A percentile compares a stretch with the other conserved stretches of the same genome.
phyloP scores from a whole-genome alignment of 2,329 filamentous ascomycete species.

The Byssochlamys sp. region DNA sequence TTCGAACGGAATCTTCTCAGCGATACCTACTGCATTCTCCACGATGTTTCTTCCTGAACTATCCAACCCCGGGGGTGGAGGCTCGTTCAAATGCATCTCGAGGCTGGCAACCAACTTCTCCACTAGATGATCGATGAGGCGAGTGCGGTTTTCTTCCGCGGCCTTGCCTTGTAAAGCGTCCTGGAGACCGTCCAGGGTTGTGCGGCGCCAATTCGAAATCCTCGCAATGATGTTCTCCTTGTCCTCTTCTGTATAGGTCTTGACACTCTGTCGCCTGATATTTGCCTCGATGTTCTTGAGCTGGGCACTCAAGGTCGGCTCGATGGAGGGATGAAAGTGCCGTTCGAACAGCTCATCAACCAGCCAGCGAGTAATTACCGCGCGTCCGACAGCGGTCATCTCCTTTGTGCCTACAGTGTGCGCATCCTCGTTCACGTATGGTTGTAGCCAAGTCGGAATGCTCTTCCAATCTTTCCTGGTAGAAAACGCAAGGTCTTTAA shows the following conservation, averaged over 20 bases:
- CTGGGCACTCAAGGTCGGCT: slow-evolving; percentile 62
- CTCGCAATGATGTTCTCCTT: slow-evolving; percentile 79
- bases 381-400: slow-evolving; percentile 90
- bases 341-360: slow-evolving; percentile 83
- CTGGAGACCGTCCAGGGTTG: slow-evolving; percentile 82
- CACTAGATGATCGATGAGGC: slow-evolving; percentile 62
- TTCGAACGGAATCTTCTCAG: slow-evolving; percentile 77
- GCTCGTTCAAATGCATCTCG: slow-evolving; percentile 64
- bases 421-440: slow-evolving; percentile 74
- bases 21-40: slow-evolving; percentile 77
- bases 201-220: slow-evolving; percentile 83
- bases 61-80: slow-evolving; percentile 70
- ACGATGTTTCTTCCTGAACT: slow-evolving; percentile 86
- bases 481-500: slow-evolving; percentile 89
- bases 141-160: slow-evolving; percentile 55
- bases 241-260: slow-evolving; percentile 70
- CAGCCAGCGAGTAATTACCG: slow-evolving; percentile 80
- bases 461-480: slow-evolving; percentile 88
- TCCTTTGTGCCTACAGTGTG: slow-evolving; percentile 83
- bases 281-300: slow-evolving; percentile 82
- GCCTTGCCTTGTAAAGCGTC: slow-evolving; percentile 57
- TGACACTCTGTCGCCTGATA: slow-evolving; percentile 67
- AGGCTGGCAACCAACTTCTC: slow-evolving; percentile 59
- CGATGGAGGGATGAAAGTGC: slow-evolving; percentile 84
- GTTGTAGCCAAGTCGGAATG: slow-evolving; percentile 70